Evolutionary conservation across 768 basidiomycete genomes (phyloP), one percentile per base, ranked within the genome.

Genomic region (Dendrothele bispora): DNA sequence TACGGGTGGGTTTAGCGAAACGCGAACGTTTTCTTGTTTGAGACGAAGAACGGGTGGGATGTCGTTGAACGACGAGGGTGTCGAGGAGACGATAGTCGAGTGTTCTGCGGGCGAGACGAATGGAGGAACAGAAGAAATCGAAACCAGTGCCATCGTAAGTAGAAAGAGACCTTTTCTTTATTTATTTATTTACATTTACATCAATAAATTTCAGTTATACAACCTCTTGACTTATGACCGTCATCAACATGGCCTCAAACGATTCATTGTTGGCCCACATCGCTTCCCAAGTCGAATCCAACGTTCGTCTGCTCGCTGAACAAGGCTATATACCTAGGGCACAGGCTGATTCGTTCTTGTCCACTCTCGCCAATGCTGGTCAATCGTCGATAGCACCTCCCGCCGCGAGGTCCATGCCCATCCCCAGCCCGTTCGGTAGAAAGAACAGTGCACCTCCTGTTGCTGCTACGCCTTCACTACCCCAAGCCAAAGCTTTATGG

Each of bases 1-100:
- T 48, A 87, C 61, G 1, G 82, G 72, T 14, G 93, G 92, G 48
- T 89, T 84, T 34, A 95, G 70, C 0, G 70, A 59, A 43, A 91
- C 70, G 3, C 80, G 73, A 42, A 95, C 88, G 58, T 80, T 75
- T 1, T 84, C 78, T 58, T 94, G 80, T 57, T 78, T 75, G 69
- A 89, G 84, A 55, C 82, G 78, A 44, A 95, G 71, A 47, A 94
- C 73, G 1, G 95, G 85, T 1, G 88, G 91, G 48, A 98, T 94
- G 56, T 88, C 85, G 51, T 67, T 73, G 68, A 98, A 97, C 0
- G 91, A 90, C 1, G 74, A 59, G 1, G 95, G 95, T 0, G 95
- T 98, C 1, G 87, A 84, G n/a, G 78, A 79, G 5, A 86, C 75
- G 27, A 93, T 60, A 3, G 66, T 61, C 25, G 71, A 69, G 67